Evolutionary conservation across 768 basidiomycete genomes (phyloP).

Genomic region (Serendipita indica): DNA sequence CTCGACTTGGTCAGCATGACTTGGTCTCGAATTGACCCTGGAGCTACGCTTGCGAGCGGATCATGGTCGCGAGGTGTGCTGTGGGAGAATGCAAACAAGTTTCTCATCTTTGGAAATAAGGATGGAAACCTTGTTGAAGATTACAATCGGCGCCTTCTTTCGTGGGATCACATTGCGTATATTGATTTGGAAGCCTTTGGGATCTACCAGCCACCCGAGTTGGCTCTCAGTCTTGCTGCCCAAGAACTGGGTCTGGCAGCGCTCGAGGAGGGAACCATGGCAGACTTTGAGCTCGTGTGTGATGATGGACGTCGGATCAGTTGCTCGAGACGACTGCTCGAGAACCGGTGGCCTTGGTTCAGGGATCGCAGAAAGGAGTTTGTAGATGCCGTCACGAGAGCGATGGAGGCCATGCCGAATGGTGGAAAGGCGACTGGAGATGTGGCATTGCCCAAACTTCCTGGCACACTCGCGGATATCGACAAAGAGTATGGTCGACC

Average conservation of each 20-base stretch:
- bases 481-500: slow-evolving; percentile 27
- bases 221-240: slow-evolving; percentile 50
- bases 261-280: slow-evolving; percentile 62
- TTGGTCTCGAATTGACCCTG: slow-evolving; percentile 82
- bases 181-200: slow-evolving; percentile 91
- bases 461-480: slow-evolving; percentile 5
- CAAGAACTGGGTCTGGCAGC: slow-evolving; percentile 75
- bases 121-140: slow-evolving; percentile 81
- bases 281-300: slow-evolving; percentile 87
- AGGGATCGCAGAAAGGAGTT: slow-evolving; percentile 49
- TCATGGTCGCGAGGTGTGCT: slow-evolving; percentile 92
- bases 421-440: slow-evolving; percentile 10
- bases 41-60: slow-evolving; percentile 68
- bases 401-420: slow-evolving; percentile 41
- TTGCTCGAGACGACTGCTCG: slow-evolving; percentile 72
- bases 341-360: slow-evolving; percentile 95
- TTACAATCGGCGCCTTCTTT: slow-evolving; percentile 78
- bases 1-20: slow-evolving; percentile 70
- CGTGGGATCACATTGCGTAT: slow-evolving; percentile 84
- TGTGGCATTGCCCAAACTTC: slow-evolving; percentile 19
- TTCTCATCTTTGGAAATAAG: slow-evolving; percentile 82
- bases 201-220: slow-evolving; percentile 62
- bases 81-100: slow-evolving; percentile 63
- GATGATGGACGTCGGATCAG: slow-evolving; percentile 74
- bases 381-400: slow-evolving; percentile 38